These are phyloP conservation scores for Trichoderma sp. DNA, from an alignment of 2,329 filamentous ascomycete genomes.

Conservation along the genomic window DNA sequence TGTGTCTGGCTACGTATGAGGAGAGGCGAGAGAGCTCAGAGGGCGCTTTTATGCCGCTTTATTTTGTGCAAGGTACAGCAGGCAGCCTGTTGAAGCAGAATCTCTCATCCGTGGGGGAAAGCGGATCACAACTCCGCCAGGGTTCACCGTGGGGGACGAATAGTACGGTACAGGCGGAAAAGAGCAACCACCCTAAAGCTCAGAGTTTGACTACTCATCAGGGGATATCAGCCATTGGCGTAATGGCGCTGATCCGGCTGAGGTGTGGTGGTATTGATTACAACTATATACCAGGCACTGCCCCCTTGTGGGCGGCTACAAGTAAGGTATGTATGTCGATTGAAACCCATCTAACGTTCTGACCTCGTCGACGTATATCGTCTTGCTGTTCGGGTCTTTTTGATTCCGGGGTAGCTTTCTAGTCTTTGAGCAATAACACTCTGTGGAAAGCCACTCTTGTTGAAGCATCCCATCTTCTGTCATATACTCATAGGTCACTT, in stretches of 20 bases:
- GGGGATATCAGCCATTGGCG: slow-evolving; percentile 12
- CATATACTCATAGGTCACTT: neutral
- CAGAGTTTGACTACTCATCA: neutral
- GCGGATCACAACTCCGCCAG: slow-evolving; percentile 6
- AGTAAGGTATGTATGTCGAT: neutral
- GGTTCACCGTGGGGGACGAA: slow-evolving; percentile 25
- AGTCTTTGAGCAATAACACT: neutral
- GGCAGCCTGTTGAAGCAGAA: neutral
- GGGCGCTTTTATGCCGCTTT: slow-evolving; percentile 11
- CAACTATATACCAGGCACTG: slow-evolving; percentile 8
- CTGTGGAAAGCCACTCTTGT: neutral
- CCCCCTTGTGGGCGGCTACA: neutral
- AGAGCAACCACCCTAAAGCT: neutral
- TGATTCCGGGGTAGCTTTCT: neutral
- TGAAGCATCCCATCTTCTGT: neutral
- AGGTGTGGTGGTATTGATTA: neutral
- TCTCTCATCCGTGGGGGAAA: slow-evolving; percentile 26
- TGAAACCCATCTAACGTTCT: slow-evolving; percentile 5
- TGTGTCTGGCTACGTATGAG: no score
- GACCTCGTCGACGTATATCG: neutral
- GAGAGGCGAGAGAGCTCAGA: neutral
- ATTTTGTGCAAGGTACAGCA: slow-evolving; percentile 9
- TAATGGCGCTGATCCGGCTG: neutral
- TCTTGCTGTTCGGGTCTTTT: neutral
- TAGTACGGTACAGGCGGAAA: neutral